A percentile compares a stretch with the other conserved stretches of the same genome.
Evolutionary conservation across 2,329 filamentous ascomycete genomes (phyloP).

Genomic region (Fusarium scirpi): DNA sequence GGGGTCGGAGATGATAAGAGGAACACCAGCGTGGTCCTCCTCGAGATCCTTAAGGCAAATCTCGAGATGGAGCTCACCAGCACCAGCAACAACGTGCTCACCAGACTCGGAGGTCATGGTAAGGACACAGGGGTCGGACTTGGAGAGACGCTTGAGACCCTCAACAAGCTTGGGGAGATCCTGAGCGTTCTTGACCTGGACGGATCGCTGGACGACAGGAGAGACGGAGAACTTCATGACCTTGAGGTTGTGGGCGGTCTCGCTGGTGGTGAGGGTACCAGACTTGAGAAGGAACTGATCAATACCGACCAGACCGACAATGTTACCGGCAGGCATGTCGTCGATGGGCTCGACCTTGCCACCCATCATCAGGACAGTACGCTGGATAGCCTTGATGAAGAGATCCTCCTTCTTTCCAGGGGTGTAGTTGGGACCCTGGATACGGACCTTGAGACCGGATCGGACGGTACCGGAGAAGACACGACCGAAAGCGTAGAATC

Average conservation of each 20-base stretch:
- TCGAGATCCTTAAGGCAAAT: conserved; percentile 99
- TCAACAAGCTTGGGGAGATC: conserved; percentile 99
- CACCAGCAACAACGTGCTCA: conserved; percentile 99
- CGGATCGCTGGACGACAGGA: conserved; percentile 96
- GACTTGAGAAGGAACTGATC: conserved; percentile 99
- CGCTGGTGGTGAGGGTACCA: conserved; percentile 96
- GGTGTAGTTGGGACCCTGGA: conserved; percentile 98
- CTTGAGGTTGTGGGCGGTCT: conserved; percentile 99
- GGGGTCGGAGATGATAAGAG: conserved; percentile 96
- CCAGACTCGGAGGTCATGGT: conserved; percentile 90
- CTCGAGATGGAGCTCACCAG: conserved; percentile 98
- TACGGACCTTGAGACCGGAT: conserved; percentile 99
- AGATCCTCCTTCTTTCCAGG: conserved; percentile 99
- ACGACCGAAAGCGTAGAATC: conserved; percentile 99
- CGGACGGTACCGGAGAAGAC: conserved; percentile 98
- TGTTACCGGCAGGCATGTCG: conserved; percentile 99
- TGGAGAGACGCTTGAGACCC: conserved; percentile 99
- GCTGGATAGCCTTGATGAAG: conserved; percentile 99
- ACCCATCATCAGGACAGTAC: conserved; percentile 99
- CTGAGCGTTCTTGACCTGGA: conserved; percentile 99
- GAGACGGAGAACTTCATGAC: conserved; percentile 99
- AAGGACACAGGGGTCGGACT: conserved; percentile 98
- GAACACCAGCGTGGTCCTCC: conserved; percentile 98
- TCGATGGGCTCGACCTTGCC: conserved; percentile 99
- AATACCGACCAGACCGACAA: conserved; percentile 98